Base-by-base conservation (phyloP, 2,329 filamentous ascomycete genomes). In the Neonectria magnoliae region DNA sequence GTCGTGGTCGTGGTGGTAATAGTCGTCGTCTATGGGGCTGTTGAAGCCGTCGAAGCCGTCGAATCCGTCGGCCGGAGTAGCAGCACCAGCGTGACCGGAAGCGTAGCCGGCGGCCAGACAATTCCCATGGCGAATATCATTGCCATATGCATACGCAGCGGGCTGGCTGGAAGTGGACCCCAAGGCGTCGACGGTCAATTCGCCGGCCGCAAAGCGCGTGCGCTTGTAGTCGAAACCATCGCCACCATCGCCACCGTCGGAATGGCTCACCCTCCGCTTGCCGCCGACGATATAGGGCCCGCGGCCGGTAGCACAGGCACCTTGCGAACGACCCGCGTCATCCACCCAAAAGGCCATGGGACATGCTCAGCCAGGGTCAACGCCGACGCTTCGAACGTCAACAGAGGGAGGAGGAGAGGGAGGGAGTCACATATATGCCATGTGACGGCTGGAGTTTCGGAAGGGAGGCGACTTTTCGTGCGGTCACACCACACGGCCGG, bases 281-380 rank as follows among this genome's bases (percentile, higher is more conserved):
- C 77, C 80, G 62, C 73, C 76, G 27, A 74, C 72, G 64, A 76
- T 61, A 67, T 79, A 77, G 38, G 72, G 74, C 56, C 61, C 69
- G 60, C 62, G 66, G 60, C 61, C 66, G 45, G 69, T 56, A 67
- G 68, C 69, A 71, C 70, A 55, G 68, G 68, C 69, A 69, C 70
- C 69, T 69, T 72, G 72, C 67, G 74, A 68, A 67, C 68, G 70
- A 71, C 68, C 73, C 65, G 76, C 68, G 74, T 77, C 75, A 69
- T 76, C 77, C 66, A 80, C 77, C 80, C 76, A 80, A 74, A 76
- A 81, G 73, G 74, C 76, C 78, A 78, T 81, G 70, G 78, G 76
- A 76, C 78, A 80, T 76, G 73, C 77, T 78, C 68, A 70, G 50
- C 41, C 55, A 53, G 47, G 31, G 45, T 70, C 63, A 67, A 68